Base-by-base conservation (phyloP, 768 basidiomycete species). In the Sistotremastrum suecicum region DNA sequence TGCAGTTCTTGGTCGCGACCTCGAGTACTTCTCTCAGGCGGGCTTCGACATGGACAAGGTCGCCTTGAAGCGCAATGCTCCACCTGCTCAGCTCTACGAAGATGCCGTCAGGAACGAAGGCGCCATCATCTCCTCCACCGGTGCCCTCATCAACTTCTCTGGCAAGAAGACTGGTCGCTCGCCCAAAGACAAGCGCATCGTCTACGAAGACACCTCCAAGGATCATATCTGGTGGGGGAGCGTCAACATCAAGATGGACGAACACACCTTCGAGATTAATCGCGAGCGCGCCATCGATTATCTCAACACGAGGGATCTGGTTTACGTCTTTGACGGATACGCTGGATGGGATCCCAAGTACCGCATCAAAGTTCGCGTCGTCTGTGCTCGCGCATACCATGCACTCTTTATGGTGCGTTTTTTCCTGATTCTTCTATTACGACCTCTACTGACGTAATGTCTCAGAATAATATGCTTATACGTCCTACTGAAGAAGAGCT, bases 201-300 rank as follows among this genome's bases (percentile, higher is more conserved):
- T 99, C 58, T 98, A 72, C 61, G 95, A 99, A 64, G 92, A 98
- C 55, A 83, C 87, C 44, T 83, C 79, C 66, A 95, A 90, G 66
- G 90, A 97, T 60, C 78, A 97, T 51, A 83, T 99, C 62, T 99
- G 95, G 92, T 98, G 95, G 95, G 94, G 95, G 37, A 83, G 88
- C 32, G 91, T 98, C 56, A 99, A 99, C 70, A 98, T 98, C 68
- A 94, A 95, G 73, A 85, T 94, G 82, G 91, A 95, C 60, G 87
- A 89, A 60, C 87, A 99, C 74, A 98, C 95, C 3, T 99, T 99
- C 53, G 95, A 98, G 66, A 97, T 95, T 63, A 98, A 95, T 65
- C 86, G 94, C 46, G 92, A 98, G 63, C 86, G 94, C 64, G 94
- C 94, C 39, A 97, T 99, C 64, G 95, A 98, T 68, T 98, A 94